Conservation (phyloP, 1,284 basidiomycete species). For the Inonotus obliquus region DNA sequence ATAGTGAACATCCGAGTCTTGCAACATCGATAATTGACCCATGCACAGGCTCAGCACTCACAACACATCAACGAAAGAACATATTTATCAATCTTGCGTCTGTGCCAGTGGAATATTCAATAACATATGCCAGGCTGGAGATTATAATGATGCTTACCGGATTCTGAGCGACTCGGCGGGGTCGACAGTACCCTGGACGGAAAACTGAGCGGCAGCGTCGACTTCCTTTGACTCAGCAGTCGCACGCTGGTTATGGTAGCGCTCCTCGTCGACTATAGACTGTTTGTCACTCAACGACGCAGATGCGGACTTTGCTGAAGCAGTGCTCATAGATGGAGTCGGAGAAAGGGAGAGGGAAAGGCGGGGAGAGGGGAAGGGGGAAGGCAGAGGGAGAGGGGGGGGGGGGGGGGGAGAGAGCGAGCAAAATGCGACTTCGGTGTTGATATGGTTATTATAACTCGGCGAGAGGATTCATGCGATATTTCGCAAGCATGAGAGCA, state of each 20-base stretch:
- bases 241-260: slow-evolving; percentile 55
- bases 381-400: no score
- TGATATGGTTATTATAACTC: no score
- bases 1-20: no score
- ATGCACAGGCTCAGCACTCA: slow-evolving; percentile 28
- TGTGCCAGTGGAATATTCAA: slow-evolving; percentile 26
- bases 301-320: no score
- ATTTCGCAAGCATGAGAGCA: no score
- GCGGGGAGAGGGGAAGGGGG: background rate
- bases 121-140: background rate
- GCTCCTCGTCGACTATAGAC: slow-evolving; percentile 28
- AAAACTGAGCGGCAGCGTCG: slow-evolving; percentile 27
- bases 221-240: slow-evolving; percentile 44
- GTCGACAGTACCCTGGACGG: slow-evolving; percentile 35
- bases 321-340: slow-evolving; percentile 9
- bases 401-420: no score
- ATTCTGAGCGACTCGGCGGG: slow-evolving; percentile 48
- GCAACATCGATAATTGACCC: slow-evolving; percentile 60
- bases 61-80: slow-evolving; percentile 69
- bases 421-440: no score
- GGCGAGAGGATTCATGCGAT: no score
- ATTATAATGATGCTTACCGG: slow-evolving; percentile 37
- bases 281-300: slow-evolving; percentile 25
- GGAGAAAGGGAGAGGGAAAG: background rate
- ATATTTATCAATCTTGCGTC: slow-evolving; percentile 61